Evolutionary conservation across 2,329 filamentous ascomycete species (phyloP).

Genomic region (Sporothrix mexicana): DNA sequence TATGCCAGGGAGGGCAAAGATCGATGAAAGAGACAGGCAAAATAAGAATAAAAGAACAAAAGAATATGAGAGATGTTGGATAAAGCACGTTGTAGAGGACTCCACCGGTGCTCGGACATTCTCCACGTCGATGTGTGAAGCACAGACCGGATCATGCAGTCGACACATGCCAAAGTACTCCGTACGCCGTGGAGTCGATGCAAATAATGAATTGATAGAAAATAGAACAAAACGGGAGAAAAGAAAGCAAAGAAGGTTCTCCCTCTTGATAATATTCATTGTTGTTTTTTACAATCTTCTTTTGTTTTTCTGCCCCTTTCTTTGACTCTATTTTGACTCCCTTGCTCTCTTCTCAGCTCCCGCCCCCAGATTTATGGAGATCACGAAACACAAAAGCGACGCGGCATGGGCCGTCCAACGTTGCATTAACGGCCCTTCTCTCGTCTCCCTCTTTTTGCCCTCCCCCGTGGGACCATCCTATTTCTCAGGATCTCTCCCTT

Average conservation of each 20-base stretch:
- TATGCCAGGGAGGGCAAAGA: background rate
- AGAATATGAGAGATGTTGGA: no score
- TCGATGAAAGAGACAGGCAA: background rate
- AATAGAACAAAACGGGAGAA: background rate
- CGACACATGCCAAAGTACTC: background rate
- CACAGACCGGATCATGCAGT: constrained; percentile 1
- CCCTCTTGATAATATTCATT: background rate
- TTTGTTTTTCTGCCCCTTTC: no score
- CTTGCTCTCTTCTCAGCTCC: background rate
- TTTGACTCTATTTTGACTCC: background rate
- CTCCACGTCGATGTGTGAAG: background rate
- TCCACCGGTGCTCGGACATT: background rate
- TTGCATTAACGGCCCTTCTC: constrained; percentile 21
- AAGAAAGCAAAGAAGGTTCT: background rate
- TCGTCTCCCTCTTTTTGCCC: no score
- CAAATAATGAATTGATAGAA: background rate
- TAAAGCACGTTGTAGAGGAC: no score
- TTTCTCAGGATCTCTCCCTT: background rate
- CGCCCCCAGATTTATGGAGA: constrained; percentile 28
- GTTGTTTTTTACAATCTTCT: background rate
- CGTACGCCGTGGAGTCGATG: background rate
- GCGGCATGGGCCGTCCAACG: constrained; percentile 27
- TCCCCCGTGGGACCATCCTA: background rate
- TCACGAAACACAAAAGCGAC: constrained; percentile 23
- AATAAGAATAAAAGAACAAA: background rate